Conservation (phyloP, 371 early-diverging fungal genomes). For the Chytridium lagenaria region DNA sequence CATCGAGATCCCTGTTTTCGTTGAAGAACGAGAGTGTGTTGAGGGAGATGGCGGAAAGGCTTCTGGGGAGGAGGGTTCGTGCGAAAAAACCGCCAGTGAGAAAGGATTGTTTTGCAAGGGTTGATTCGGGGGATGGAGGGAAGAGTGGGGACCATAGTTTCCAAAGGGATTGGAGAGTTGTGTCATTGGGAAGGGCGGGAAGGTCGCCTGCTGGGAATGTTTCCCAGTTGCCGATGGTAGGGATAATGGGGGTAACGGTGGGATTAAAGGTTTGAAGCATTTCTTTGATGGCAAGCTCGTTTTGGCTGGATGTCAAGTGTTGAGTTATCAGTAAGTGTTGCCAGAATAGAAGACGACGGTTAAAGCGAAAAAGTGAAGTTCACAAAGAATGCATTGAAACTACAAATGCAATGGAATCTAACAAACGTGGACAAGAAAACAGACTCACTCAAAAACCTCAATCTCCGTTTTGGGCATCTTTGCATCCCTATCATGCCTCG, state of each 20-base stretch:
- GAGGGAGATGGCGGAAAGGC: constrained; percentile 31
- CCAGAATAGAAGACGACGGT: background rate
- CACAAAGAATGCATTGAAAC: no score
- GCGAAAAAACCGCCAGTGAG: constrained; percentile 37
- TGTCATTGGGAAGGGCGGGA: constrained; percentile 22
- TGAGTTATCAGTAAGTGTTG: background rate
- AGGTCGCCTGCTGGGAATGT: constrained; percentile 38
- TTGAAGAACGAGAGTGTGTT: constrained; percentile 45
- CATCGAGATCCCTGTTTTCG: constrained; percentile 28
- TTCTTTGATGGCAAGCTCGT: constrained; percentile 26
- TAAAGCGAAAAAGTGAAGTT: background rate
- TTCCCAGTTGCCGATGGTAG: constrained; percentile 57
- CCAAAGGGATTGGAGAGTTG: constrained; percentile 32
- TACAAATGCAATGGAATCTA: background rate
- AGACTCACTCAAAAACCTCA: constrained; percentile 26
- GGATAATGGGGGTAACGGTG: constrained; percentile 37
- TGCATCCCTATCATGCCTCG: constrained; percentile 51
- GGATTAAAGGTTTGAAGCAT: constrained; percentile 30
- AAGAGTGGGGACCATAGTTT: constrained; percentile 37
- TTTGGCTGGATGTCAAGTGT: constrained; percentile 18
- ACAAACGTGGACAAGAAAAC: background rate
- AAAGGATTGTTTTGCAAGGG: constrained; percentile 28
- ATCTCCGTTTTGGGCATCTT: constrained; percentile 22
- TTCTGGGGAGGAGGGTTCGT: constrained; percentile 26
- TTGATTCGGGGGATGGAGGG: constrained; percentile 18